A percentile compares a stretch with the other conserved stretches of the same genome.
Evolutionary conservation across 106 monocot genomes (phyloP).

Genomic region (Ottelia alismoides): DNA sequence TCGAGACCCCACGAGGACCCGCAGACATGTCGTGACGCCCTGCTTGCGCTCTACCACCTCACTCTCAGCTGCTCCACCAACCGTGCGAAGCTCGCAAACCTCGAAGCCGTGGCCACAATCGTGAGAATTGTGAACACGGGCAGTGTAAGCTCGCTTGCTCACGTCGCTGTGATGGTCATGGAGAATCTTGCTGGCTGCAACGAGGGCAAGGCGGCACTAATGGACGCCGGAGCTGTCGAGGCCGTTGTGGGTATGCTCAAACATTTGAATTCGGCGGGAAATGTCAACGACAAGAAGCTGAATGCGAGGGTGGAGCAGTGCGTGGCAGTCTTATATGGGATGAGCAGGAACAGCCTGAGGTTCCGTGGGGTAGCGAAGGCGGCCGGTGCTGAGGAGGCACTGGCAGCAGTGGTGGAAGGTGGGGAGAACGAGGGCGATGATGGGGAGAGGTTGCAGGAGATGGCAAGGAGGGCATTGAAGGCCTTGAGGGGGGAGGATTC

Average conservation of each 20-base stretch:
- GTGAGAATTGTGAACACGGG: slow-evolving; percentile 17
- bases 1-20: slow-evolving; percentile 1
- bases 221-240: slow-evolving; percentile 53
- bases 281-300: background rate
- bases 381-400: slow-evolving; percentile 35
- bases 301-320: slow-evolving; percentile 32
- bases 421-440: no score
- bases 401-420: slow-evolving; percentile 18
- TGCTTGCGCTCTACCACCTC: slow-evolving; percentile 62
- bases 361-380: slow-evolving; percentile 49
- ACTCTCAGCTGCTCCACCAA: slow-evolving; percentile 27
- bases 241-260: slow-evolving; percentile 24
- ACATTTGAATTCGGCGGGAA: background rate
- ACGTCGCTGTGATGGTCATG: slow-evolving; percentile 46
- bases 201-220: slow-evolving; percentile 43
- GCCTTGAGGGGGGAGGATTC: slow-evolving; percentile 29
- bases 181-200: slow-evolving; percentile 26
- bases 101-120: slow-evolving; percentile 27
- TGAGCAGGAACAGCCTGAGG: slow-evolving; percentile 58
- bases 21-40: slow-evolving; percentile 48
- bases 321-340: slow-evolving; percentile 39
- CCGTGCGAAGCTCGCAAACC: slow-evolving; percentile 32
- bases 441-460: slow-evolving; percentile 18
- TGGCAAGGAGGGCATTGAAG: slow-evolving; percentile 25
- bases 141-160: slow-evolving; percentile 4